Base-by-base conservation (phyloP, 352 stramenopile genomes). In the Pelagophyceae sp. region DNA sequence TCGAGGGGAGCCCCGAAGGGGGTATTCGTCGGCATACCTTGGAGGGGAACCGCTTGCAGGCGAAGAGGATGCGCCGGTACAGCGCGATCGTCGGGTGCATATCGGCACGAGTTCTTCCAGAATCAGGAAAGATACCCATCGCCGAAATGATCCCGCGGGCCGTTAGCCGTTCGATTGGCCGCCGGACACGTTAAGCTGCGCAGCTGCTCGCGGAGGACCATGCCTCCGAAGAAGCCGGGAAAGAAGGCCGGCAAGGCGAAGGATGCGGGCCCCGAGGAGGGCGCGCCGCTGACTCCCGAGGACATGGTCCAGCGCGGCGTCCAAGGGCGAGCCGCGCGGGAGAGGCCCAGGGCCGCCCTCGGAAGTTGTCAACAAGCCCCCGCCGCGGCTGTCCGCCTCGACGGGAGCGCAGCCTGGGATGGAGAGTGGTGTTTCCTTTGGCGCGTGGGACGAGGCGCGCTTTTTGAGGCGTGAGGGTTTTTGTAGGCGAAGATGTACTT, bases 401-500 rank as follows among this genome's bases (percentile, higher is more conserved):
- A n/a, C n/a, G n/a, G n/a, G n/a, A n/a, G n/a, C n/a, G n/a, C n/a
- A n/a, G n/a, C n/a, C n/a, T n/a, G n/a, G n/a, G n/a, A n/a, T n/a
- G n/a, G n/a, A n/a, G n/a, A n/a, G 11, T 54, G 45, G 45, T 54
- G 11, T 11, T 54, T 54, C 11, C 11, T 54, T 54, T 23, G 11
- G 23, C 45, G 11, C 45, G 45, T 54, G 45, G 11, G 11, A 11
- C 45, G 45, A 23, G n/a, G n/a, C n/a, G n/a, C n/a, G n/a, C n/a
- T n/a, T n/a, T n/a, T 54, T 11, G 23, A 54, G 23, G 45, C 11
- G 11, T 11, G 45, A 54, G 45, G 45, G 11, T 23, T 23, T 23
- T 23, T 23, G 11, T 54, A 71, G 33, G 61, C 61, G 31, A 71
- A 71, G 29, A 71, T 71, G 61, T 71, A 71, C 33, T 31, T 37